Base-by-base conservation (phyloP, 768 basidiomycete species). In the Boletus rubropictus region DNA sequence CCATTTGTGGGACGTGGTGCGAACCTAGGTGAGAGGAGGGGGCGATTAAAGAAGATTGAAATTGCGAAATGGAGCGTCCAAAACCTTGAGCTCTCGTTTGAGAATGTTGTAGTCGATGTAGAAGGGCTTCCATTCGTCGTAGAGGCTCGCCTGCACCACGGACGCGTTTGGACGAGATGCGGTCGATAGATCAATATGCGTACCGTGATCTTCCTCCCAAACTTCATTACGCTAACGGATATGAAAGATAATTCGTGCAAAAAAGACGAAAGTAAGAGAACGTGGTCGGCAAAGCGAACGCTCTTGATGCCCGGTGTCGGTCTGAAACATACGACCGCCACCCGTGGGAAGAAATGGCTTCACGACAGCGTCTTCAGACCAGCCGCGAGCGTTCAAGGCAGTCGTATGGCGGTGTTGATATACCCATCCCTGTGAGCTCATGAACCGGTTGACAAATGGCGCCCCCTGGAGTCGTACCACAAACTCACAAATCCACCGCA, bases 41-140 rank as follows among this genome's bases (percentile, higher is more conserved):
- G 28, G 24, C 7, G 15, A 31, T 42, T 22, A 28, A 41, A 24
- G 0, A 38, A 7, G 17, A 14, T 27, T 15, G 15, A 17, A 24
- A 32, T 7, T 3, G 8, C 3, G 22, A 10, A 28, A 22, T 17
- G 36, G 18, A 38, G 44, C 17, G 35, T 6, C 51, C 61, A 50
- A 35, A 17, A 84, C 86, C 74, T 97, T 96, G 55, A 98, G 80
- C 54, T 89, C 85, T 45, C 88, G 86, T 69, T 97, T 97, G 36
- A 97, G 75, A 7, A 75, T 72, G 58, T 87, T 89, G 59, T 98
- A 97, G 69, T 93, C 81, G 48, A 97, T 77, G 62, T 97, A 97
- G 59, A 84, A 87, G 3, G 85, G 85, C 17, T 82, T 77, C 93
- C 93, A 96, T 75, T 91, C 93, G 54, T 76, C 78, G 68, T 94